Conservation (phyloP, 2,329 filamentous ascomycete genomes). For the Talaromyces sp. region DNA sequence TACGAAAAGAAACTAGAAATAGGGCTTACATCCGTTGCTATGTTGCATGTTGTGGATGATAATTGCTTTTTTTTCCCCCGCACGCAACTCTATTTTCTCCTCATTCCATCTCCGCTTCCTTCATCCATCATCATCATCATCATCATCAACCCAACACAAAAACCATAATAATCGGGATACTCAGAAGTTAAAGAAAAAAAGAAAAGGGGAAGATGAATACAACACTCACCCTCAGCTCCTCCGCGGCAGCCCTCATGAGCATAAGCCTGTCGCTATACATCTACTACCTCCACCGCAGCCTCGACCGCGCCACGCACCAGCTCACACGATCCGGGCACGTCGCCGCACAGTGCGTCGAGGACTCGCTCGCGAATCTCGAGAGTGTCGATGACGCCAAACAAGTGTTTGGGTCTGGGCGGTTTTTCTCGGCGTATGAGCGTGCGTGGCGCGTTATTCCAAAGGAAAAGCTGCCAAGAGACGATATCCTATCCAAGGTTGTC, state of each 20-base stretch:
- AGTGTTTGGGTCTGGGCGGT: slow-evolving; percentile 2
- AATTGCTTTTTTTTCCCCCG: background rate
- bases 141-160: background rate
- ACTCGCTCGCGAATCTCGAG: background rate
- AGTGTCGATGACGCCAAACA: background rate
- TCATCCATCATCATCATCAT: background rate
- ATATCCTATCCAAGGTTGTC: background rate
- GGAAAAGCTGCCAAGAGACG: background rate
- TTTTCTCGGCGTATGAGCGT: slow-evolving; percentile 2
- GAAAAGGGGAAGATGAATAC: background rate
- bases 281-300: background rate
- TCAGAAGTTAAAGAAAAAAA: background rate
- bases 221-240: background rate
- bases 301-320: background rate
- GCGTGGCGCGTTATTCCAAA: background rate
- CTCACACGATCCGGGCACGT: background rate
- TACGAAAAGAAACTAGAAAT: too few species aligned
- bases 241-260: background rate
- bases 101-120: background rate
- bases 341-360: background rate
- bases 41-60: too few species aligned
- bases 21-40: too few species aligned
- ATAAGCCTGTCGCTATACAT: too few species aligned
- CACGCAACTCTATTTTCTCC: background rate
- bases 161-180: background rate